A percentile compares a stretch with the other conserved stretches of the same genome.
phyloP scores from a whole-genome alignment of 140 eudicot species.

The Bidens hawaiensis region DNA sequence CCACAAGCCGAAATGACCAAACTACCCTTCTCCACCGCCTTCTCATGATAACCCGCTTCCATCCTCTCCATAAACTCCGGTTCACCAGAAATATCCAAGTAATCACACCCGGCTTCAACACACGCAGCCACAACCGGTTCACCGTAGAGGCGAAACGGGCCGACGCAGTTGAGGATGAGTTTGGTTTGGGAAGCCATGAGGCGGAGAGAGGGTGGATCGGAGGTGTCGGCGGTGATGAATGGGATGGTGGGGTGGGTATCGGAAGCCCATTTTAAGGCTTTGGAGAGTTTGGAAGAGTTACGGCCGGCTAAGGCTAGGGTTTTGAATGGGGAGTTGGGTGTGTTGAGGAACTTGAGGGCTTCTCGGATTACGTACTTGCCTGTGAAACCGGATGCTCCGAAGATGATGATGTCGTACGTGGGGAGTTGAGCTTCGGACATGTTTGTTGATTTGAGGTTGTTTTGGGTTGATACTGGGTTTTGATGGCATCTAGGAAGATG shows the following conservation, averaged over 20 bases:
- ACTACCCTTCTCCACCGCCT: constrained; percentile 57
- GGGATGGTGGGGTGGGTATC: constrained; percentile 47
- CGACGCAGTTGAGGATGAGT: constrained; percentile 76
- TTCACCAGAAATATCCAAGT: constrained; percentile 81
- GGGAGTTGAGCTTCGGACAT: constrained; percentile 26
- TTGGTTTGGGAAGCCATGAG: constrained; percentile 57
- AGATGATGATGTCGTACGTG: constrained; percentile 62
- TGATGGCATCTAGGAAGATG: too few relatives aligned
- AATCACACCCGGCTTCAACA: constrained; percentile 63
- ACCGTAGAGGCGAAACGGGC: constrained; percentile 81
- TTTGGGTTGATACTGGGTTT: too few relatives aligned
- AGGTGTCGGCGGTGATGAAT: constrained; percentile 51
- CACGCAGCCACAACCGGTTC: constrained; percentile 79
- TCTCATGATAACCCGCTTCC: constrained; percentile 64
- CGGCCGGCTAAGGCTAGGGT: constrained; percentile 83
- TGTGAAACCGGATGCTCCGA: constrained; percentile 98
- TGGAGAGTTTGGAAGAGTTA: constrained; percentile 39
- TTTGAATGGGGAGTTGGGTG: constrained; percentile 56
- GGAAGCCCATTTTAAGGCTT: constrained; percentile 77
- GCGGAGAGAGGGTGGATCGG: constrained; percentile 54
- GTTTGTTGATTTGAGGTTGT: neutral
- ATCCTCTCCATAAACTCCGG: constrained; percentile 95
- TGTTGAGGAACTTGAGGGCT: constrained; percentile 73
- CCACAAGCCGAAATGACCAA: constrained; percentile 91
- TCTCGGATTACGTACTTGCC: constrained; percentile 84